Base-by-base conservation (phyloP, 2,329 filamentous ascomycete species). In the Lachnellula occidentalis region DNA sequence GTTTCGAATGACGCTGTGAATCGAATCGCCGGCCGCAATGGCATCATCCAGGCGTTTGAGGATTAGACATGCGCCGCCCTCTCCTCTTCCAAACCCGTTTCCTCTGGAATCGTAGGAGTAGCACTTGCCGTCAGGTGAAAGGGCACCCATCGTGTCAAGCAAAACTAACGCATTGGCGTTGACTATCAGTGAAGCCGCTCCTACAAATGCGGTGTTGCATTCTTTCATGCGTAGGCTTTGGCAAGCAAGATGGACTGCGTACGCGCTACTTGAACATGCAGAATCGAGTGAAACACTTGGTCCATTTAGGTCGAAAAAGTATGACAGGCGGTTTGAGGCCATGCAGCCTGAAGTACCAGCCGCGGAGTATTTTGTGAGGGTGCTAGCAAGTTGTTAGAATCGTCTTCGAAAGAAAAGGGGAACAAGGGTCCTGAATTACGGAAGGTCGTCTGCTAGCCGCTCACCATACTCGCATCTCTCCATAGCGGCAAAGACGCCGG, bases 241-340 rank as follows among this genome's bases (percentile, higher is more conserved):
- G 15, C 74, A 75, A 1, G 77, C 80, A 34, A 78, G 68, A 60
- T 83, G 78, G 2, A 83, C 69, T 0, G 76, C 75, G 4, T 80
- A 74, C 15, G 83, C 69, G 45, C 76, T 78, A 4, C 76, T 76
- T 34, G 78, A 81, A 64, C 81, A 84, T 24, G 78, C 81, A 1
- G 81, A 83, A 50, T 83, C 80, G 9, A 83, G 65, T 0, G 78
- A 80, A 65, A 81, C 72, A 59, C 77, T 80, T 2, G 78, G 76
- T 0, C 58, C 58, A 36, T 45, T 47, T 4, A 82, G 67, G 60
- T 82, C 75, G 64, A 78, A 80, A 55, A 73, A 75, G 61, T 81
- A 77, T 0, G 77, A 80, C 14, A 82, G 72, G 0, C 79, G 74
- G 61, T 82, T 82, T 7, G 78, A 62, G 67, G 80, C 71, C 52